phyloP scores from a whole-genome alignment of 352 stramenopile genomes.

The Globisporangium nunn region DNA sequence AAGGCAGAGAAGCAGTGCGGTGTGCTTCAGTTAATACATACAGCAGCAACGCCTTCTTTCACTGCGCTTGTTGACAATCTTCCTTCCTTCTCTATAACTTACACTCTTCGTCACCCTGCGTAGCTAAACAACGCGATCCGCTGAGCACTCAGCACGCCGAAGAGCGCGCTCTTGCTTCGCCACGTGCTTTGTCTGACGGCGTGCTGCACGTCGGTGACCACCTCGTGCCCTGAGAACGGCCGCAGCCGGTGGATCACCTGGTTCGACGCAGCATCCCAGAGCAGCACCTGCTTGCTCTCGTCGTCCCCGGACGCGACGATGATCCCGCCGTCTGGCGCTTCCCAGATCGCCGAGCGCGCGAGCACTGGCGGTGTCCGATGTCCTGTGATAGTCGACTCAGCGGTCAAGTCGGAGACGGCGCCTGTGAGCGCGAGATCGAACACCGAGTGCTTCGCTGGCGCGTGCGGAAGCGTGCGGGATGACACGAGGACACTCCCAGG shows the following conservation, averaged over 20 bases:
- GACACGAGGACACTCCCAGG: slow-evolving; percentile 32
- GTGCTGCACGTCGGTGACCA: slow-evolving; percentile 27
- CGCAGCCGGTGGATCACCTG: slow-evolving; percentile 10
- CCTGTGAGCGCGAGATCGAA: slow-evolving; percentile 23
- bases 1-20: background rate
- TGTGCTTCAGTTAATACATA: background rate
- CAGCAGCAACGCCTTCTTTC: background rate
- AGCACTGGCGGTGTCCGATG: slow-evolving; percentile 36
- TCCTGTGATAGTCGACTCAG: slow-evolving; percentile 21
- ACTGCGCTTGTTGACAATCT: background rate
- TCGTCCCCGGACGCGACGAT: slow-evolving; percentile 22
- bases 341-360: slow-evolving; percentile 40
- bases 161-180: slow-evolving; percentile 21
- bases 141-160: slow-evolving; percentile 25
- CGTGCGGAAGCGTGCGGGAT: slow-evolving; percentile 19
- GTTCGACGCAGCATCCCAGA: slow-evolving; percentile 19
- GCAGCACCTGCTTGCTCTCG: slow-evolving; percentile 10
- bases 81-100: background rate
- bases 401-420: slow-evolving; percentile 5
- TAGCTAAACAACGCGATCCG: slow-evolving; percentile 20
- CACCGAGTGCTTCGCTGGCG: slow-evolving; percentile 32
- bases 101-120: slow-evolving; percentile 1
- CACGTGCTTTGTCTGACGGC: slow-evolving; percentile 18
- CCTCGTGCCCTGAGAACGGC: slow-evolving; percentile 3
- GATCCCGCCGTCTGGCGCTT: background rate